Conservation (phyloP, 2,329 filamentous ascomycete species). For the Allantophomopsis lycopodina region DNA sequence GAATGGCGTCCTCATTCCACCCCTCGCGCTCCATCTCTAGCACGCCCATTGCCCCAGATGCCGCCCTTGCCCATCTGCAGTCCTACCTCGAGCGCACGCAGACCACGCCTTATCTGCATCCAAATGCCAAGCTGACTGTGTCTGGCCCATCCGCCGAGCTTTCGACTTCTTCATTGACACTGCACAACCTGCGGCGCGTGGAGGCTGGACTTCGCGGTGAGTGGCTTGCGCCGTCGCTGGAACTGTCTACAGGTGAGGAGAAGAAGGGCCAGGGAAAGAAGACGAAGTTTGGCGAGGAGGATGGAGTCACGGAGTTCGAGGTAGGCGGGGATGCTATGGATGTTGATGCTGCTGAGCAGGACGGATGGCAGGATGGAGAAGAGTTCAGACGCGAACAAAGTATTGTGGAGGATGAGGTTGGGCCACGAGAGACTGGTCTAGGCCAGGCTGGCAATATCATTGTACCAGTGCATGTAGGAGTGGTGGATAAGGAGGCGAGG, state of each 20-base stretch:
- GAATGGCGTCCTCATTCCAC: slow-evolving; percentile 11
- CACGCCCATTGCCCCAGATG: slow-evolving; percentile 12
- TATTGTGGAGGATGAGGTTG: slow-evolving; percentile 13
- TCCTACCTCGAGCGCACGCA: slow-evolving; percentile 14
- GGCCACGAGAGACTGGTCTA: slow-evolving; percentile 4
- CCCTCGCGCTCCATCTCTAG: slow-evolving; percentile 12
- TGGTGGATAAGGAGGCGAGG: slow-evolving; percentile 21
- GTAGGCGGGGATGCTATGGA: neutral
- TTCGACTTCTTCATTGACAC: slow-evolving; percentile 22
- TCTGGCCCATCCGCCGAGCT: slow-evolving; percentile 15
- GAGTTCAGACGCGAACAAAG: slow-evolving; percentile 20
- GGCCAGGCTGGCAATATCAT: slow-evolving; percentile 24
- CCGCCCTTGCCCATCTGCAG: slow-evolving; percentile 16
- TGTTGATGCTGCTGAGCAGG: slow-evolving; percentile 2
- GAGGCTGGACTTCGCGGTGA: slow-evolving; percentile 36
- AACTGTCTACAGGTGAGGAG: slow-evolving; percentile 17
- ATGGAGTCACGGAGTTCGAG: neutral
- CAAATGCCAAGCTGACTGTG: slow-evolving; percentile 18
- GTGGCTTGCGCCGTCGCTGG: slow-evolving; percentile 26
- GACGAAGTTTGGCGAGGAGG: slow-evolving; percentile 1
- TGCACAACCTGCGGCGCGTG: slow-evolving; percentile 37
- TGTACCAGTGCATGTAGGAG: slow-evolving; percentile 25
- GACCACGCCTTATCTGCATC: slow-evolving; percentile 14
- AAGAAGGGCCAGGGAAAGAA: too few relatives aligned
- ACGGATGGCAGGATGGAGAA: slow-evolving; percentile 21